Evolutionary conservation across 768 basidiomycete species (phyloP).

Genomic region (Hortiboletus campestris): DNA sequence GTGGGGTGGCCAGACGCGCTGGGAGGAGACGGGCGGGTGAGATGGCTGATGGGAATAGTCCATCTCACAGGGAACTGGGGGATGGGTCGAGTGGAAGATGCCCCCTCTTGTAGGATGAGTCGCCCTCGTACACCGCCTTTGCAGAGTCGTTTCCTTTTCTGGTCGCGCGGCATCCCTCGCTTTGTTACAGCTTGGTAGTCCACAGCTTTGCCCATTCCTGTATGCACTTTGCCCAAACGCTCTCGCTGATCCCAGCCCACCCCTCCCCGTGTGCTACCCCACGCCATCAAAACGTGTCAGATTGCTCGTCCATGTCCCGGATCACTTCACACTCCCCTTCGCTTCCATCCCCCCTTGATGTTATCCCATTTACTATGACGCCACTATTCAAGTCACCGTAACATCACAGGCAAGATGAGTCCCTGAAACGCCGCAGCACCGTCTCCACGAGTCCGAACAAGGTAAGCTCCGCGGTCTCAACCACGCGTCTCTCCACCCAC

Average conservation of each 20-base stretch:
- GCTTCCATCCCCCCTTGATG: neutral
- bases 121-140: slow-evolving; percentile 14
- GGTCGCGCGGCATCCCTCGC: neutral
- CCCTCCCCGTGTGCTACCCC: slow-evolving; percentile 15
- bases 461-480: slow-evolving; percentile 7
- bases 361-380: slow-evolving; percentile 5
- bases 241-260: neutral
- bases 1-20: slow-evolving; percentile 23
- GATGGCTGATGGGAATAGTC: slow-evolving; percentile 30
- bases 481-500: slow-evolving; percentile 16
- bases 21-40: slow-evolving; percentile 33
- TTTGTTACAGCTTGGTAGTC: too few species aligned
- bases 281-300: slow-evolving; percentile 26
- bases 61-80: slow-evolving; percentile 9
- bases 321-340: neutral
- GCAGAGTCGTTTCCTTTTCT: slow-evolving; percentile 4
- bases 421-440: slow-evolving; percentile 29
- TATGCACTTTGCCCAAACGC: too few species aligned
- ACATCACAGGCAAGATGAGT: neutral
- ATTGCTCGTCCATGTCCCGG: slow-evolving; percentile 1
- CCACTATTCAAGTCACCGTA: slow-evolving; percentile 10
- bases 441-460: slow-evolving; percentile 17
- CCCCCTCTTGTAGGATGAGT: slow-evolving; percentile 15
- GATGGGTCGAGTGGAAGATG: neutral
- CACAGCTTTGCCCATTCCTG: too few species aligned